Evolutionary conservation across 1,139 yeast species (phyloP).

Genomic region (Nakaseomyces glabratus): DNA sequence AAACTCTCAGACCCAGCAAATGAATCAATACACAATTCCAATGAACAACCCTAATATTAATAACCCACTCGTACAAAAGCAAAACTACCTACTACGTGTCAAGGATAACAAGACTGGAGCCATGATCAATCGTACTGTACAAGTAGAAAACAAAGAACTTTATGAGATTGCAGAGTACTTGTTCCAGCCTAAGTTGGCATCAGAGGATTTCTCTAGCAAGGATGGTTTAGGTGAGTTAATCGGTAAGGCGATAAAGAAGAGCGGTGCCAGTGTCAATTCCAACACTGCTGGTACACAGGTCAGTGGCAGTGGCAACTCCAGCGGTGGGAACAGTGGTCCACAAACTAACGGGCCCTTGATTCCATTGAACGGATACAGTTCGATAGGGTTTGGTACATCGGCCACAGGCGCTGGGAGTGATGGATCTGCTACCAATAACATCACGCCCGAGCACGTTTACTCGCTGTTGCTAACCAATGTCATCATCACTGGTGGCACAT

Average conservation of each 20-base stretch:
- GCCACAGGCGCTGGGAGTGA: slow-evolving; percentile 5
- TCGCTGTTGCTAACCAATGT: slow-evolving; percentile 43
- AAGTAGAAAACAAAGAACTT: slow-evolving; percentile 22
- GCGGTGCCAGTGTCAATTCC: slow-evolving; percentile 24
- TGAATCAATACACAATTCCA: slow-evolving; percentile 9
- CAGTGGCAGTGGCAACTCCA: neutral
- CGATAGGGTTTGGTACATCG: slow-evolving; percentile 11
- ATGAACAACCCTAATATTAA: slow-evolving; percentile 8
- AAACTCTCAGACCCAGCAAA: slow-evolving; percentile 12
- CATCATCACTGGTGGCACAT: slow-evolving; percentile 57
- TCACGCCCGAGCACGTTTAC: slow-evolving; percentile 16
- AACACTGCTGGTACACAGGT: slow-evolving; percentile 10
- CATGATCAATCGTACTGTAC: slow-evolving; percentile 12
- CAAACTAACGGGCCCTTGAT: slow-evolving; percentile 7
- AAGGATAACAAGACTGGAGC: slow-evolving; percentile 8
- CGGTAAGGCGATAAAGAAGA: slow-evolving; percentile 23
- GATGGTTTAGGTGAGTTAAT: slow-evolving; percentile 27
- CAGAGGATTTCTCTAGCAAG: slow-evolving; percentile 14
- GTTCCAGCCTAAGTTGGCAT: slow-evolving; percentile 23
- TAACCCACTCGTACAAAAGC: slow-evolving; percentile 22
- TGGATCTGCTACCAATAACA: slow-evolving; percentile 11
- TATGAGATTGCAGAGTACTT: slow-evolving; percentile 23
- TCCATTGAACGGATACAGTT: slow-evolving; percentile 3
- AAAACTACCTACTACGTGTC: slow-evolving; percentile 18
- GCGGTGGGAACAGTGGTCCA: slow-evolving; percentile 14